Percentiles rank a stretch among this genome's conserved stretches.
phyloP scores from a whole-genome alignment of 1,284 basidiomycete species.

The Coriolopsis trogii region DNA sequence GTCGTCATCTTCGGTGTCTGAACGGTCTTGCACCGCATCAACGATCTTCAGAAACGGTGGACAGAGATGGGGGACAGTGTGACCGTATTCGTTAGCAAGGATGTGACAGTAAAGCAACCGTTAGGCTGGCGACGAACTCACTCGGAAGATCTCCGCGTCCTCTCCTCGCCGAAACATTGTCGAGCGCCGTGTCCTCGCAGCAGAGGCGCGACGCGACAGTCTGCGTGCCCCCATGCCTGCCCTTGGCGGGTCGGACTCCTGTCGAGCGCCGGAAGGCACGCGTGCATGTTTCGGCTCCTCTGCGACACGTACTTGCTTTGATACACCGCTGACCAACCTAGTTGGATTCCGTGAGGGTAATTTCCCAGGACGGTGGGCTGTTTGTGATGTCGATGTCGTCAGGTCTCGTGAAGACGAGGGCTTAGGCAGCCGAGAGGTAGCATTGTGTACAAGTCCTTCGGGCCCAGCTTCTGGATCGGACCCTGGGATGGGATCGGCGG shows the following conservation, averaged over 20 bases:
- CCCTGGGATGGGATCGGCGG: conserved; percentile 10
- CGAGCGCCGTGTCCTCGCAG: conserved; percentile 26
- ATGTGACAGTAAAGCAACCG: too few relatives aligned
- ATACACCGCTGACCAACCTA: too few relatives aligned
- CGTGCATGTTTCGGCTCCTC: not conserved
- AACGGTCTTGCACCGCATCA: conserved; percentile 23
- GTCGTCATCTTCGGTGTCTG: conserved; percentile 9
- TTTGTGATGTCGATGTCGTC: not conserved
- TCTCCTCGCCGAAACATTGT: conserved; percentile 23
- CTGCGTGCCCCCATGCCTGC: conserved; percentile 5
- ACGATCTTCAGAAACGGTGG: conserved; percentile 29
- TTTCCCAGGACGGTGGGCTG: not conserved
- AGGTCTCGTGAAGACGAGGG: conserved; percentile 4
- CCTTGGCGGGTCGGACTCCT: not conserved
- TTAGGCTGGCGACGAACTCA: conserved; percentile 4
- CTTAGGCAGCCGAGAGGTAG: conserved; percentile 16
- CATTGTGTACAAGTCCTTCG: not conserved
- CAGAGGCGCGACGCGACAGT: conserved; percentile 22
- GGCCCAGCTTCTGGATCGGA: conserved; percentile 10
- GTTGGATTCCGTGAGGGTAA: too few relatives aligned
- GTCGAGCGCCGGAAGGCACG: not conserved
- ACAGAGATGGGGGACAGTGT: too few relatives aligned
- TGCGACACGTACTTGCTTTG: conserved; percentile 4
- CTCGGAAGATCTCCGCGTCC: conserved; percentile 28
- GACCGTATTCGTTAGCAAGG: too few relatives aligned